Evolutionary conservation across 306 rosid genomes (phyloP), one percentile per base, ranked within the genome.

Genomic region (Dryas drummondii): DNA sequence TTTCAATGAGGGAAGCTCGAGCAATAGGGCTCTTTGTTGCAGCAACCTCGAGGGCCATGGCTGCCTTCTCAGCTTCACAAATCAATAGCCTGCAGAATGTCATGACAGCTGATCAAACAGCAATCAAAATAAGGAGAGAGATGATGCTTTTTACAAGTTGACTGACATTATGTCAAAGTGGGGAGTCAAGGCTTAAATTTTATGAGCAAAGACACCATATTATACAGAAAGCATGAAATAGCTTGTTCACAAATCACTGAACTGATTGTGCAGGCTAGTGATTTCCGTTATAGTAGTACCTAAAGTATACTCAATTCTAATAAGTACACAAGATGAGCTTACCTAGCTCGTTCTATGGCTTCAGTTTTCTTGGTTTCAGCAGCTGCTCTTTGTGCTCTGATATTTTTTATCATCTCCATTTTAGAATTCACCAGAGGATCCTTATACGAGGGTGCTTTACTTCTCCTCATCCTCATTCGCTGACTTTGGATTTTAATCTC

Each of bases 11-110:
- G 66, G 99, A 94, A 79, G 92, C 96, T 79, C 63, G 97, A 58
- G 91, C 97, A 71, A 86, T 66, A 55, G 96, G 88, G 76, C 93
- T 94, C 86, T 71, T 92, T 7, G 76, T 79, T 3, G 99, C 99
- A 46, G 97, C 92, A 78, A 81, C 84, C 86, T 92, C 99, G 57
- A 94, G 96, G 71, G 85, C 92, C 84, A 84, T 81, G 82, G 99
- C 97, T 32, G 99, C 99, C 80, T 87, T 92, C 85, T 94, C 93
- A 70, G 99, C 98, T 89, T 94, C 98, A 52, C 89, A 88, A 85
- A 94, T 94, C 90, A 94, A 76, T 71, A 89, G 79, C 76, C 99
- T 94, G 88, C 75, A 68, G 69, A 85, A 71, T 73, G 40, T 51
- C 73, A 80, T 14, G 56, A 11, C 48, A 58, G 9, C 54, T 14